Base-by-base conservation (phyloP, 306 rosid genomes). In the Macrotyloma uniflorum region DNA sequence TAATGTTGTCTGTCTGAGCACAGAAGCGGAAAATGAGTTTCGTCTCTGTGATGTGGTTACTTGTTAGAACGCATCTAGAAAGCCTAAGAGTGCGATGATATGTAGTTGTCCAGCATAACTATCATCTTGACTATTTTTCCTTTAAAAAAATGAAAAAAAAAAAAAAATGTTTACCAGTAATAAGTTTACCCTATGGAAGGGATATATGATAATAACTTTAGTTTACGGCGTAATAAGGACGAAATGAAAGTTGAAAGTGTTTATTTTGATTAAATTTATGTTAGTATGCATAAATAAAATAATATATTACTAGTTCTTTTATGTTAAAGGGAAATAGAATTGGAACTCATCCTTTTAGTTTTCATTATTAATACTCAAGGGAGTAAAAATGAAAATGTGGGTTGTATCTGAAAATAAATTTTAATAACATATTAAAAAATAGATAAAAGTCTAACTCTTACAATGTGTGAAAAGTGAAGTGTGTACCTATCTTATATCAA, bases 21-120 rank as follows among this genome's bases (percentile, higher is more conserved):
- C 24, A 13, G 58, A 72, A 78, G 49, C 28, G 20, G 45, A 73
- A 55, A 75, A 33, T 45, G 32, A 81, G 50, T 68, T 47, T 28
- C 32, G 49, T 59, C 58, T 77, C 72, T 70, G 11, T 35, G 76
- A 57, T 47, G 54, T 36, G 10, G 11, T 36, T 8, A 73, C 68
- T 45, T 57, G 40, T 57, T 36, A 8, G 42, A 36, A 58, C 61
- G 77, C 50, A 47, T 78, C 72, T 67, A 32, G 47, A 66, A 59
- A 15, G 28, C 66, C 23, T 55, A 54, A 51, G 49, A 58, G 13
- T 59, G 23, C 70, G 62, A 70, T 70, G 54, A 36, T 61, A 65
- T 40, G n/a, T 54, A 65, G 75, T 66, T 72, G 22, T 18, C 55
- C 45, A 33, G 19, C 28, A 26, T 57, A 20, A 22, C 24, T 67